phyloP scores from a whole-genome alignment of 345 rosid genomes.

The Garcia nutans region DNA sequence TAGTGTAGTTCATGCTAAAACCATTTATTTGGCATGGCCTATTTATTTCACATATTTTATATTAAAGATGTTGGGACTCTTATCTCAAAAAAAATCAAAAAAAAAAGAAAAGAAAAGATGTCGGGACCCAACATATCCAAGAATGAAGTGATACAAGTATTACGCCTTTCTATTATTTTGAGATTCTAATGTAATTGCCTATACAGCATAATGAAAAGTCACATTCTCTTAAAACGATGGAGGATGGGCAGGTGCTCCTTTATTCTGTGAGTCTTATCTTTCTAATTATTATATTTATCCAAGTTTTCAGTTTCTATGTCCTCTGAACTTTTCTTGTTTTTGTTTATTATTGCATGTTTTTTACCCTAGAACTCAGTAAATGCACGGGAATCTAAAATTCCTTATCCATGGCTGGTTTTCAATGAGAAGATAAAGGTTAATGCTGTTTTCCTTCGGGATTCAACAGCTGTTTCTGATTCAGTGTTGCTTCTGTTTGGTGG shows the following conservation, averaged over 20 bases:
- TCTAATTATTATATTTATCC: conserved; percentile 2
- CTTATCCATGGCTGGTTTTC: conserved; percentile 89
- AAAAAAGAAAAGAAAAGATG: neutral
- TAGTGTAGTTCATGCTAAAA: neutral
- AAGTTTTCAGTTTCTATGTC: neutral
- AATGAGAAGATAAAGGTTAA: conserved; percentile 95
- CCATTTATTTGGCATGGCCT: neutral
- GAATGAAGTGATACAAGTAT: too few relatives aligned
- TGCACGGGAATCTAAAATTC: conserved; percentile 69
- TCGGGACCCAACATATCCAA: too few relatives aligned
- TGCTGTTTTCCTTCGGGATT: conserved; percentile 81
- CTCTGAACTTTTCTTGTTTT: conserved; percentile 3
- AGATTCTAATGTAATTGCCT: conserved; percentile 21
- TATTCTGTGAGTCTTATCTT: conserved; percentile 56
- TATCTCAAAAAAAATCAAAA: too few relatives aligned
- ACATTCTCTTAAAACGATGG: conserved; percentile 90
- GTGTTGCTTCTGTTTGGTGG: conserved; percentile 84
- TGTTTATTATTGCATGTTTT: conserved; percentile 12
- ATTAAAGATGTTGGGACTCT: neutral
- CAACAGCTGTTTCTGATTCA: conserved; percentile 92
- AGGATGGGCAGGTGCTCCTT: conserved; percentile 87
- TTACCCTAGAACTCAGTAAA: conserved; percentile 69
- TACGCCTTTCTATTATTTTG: conserved; percentile 4
- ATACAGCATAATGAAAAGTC: conserved; percentile 75
- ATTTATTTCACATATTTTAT: neutral